Evolutionary conservation across 2,329 filamentous ascomycete genomes (phyloP), one percentile per base, ranked within the genome.

Genomic region (Seiridium cupressi): DNA sequence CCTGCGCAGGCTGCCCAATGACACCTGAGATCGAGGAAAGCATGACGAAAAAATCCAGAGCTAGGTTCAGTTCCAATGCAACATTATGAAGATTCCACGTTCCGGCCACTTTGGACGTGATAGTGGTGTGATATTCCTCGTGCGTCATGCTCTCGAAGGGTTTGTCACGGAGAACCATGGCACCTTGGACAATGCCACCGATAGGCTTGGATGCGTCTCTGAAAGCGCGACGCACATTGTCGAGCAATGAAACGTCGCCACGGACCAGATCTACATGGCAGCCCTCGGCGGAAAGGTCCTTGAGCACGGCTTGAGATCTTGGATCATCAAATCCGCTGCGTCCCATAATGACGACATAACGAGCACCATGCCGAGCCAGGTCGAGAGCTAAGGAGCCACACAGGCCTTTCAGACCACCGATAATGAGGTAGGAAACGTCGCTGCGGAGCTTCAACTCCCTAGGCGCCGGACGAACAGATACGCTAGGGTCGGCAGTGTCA

Each of bases 31-130:
- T 47, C 2, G 72, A 76, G 11, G 66, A 67, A 57, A 68, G 68
- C 26, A 73, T 44, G 13, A 79, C 60, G 64, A 79, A 76, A 62
- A 80, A 77, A 60, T 76, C 73, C 1, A 75, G 63, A 4, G 63
- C 47, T 2, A 57, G 48, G 0, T 65, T 62, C 4, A 13, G n/a
- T 11, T 31, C 48, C 10, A 32, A 26, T 5, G 13, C 18, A 1
- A 62, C 53, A 8, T 59, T 13, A 48, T 72, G 67, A 2, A 73
- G 61, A 56, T 74, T 74, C 63, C 63, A 67, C 7, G 70, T 70
- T 6, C 71, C 71, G n/a, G 61, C 32, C 13, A 69, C 65, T 55
- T 75, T 76, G n/a, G 71, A 69, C 5, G 51, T 46, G 18, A 69
- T 59, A 13, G 64, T 64, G 1, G 61, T 59, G 11, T 59, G 57